Percentiles rank a stretch among this genome's conserved stretches.
Conservation (phyloP, 148 eudicot species). For the Fagopyrum tataricum region DNA sequence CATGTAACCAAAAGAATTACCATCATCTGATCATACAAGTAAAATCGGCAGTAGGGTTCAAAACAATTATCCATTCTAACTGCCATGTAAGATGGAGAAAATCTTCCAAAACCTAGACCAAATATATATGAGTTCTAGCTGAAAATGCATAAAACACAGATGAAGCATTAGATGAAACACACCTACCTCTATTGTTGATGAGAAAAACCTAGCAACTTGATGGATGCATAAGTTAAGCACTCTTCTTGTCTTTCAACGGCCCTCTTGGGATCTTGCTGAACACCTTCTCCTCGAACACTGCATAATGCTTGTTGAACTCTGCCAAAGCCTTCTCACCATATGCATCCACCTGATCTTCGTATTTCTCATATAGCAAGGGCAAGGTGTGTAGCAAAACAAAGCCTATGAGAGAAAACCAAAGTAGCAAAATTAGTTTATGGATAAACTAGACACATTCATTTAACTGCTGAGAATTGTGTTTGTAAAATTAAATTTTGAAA, state of each 20-base stretch:
- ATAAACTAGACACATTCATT: background rate
- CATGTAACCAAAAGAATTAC: background rate
- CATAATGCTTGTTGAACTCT: conserved; percentile 78
- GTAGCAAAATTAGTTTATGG: background rate
- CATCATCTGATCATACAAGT: conserved; percentile 1
- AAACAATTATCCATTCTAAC: conserved; percentile 1
- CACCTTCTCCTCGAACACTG: conserved; percentile 64
- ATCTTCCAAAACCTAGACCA: conserved; percentile 1
- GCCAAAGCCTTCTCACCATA: conserved; percentile 68
- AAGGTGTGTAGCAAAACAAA: conserved; percentile 70
- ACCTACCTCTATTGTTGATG: background rate
- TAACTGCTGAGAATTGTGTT: background rate
- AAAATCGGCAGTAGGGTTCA: background rate
- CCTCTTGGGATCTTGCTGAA: conserved; percentile 76
- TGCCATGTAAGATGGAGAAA: background rate
- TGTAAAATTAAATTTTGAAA: background rate
- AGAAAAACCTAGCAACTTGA: background rate
- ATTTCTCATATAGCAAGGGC: conserved; percentile 76
- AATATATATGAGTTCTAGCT: background rate
- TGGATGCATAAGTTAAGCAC: background rate
- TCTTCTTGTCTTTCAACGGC: conserved; percentile 61
- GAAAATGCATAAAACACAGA: conserved; percentile 3
- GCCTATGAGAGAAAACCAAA: conserved; percentile 19
- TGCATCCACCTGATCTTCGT: conserved; percentile 75
- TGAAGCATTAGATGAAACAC: conserved; percentile 2